phyloP scores from a whole-genome alignment of 2,329 filamentous ascomycete species.

The Apiospora pterosperma region DNA sequence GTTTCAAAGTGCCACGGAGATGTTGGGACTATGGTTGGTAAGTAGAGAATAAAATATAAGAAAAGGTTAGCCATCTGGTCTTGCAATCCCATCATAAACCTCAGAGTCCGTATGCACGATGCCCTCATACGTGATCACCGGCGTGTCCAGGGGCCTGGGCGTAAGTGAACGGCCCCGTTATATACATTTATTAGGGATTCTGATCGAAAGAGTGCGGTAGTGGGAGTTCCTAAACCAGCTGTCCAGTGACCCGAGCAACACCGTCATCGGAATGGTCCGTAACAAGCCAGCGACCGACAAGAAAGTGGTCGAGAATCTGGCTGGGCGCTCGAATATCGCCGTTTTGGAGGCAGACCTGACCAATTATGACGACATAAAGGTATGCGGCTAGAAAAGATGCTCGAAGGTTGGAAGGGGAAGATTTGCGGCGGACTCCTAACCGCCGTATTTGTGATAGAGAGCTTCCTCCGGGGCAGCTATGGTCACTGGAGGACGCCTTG shows the following conservation, averaged over 20 bases:
- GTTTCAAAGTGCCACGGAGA: no score
- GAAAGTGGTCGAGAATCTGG: conserved; percentile 31
- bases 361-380: conserved; percentile 35
- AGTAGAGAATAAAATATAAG: no score
- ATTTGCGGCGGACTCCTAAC: not conserved
- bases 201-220: no score
- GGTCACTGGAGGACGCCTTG: not conserved
- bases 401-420: not conserved
- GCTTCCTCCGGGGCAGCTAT: conserved; percentile 4
- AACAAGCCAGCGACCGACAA: conserved; percentile 41
- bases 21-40: no score
- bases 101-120: no score
- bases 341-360: conserved; percentile 44
- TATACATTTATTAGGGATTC: no score
- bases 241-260: conserved; percentile 39
- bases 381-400: conserved; percentile 4
- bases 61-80: no score
- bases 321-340: conserved; percentile 40
- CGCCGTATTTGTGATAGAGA: no score
- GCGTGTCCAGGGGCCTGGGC: conserved; percentile 18
- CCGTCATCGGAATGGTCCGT: conserved; percentile 45
- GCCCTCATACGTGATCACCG: conserved; percentile 18
- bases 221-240: conserved; percentile 47
- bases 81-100: no score
- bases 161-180: conserved; percentile 9